These are phyloP conservation scores for Pyrus betulifolia DNA, from an alignment of 306 rosid species.

Conservation along the genomic window DNA sequence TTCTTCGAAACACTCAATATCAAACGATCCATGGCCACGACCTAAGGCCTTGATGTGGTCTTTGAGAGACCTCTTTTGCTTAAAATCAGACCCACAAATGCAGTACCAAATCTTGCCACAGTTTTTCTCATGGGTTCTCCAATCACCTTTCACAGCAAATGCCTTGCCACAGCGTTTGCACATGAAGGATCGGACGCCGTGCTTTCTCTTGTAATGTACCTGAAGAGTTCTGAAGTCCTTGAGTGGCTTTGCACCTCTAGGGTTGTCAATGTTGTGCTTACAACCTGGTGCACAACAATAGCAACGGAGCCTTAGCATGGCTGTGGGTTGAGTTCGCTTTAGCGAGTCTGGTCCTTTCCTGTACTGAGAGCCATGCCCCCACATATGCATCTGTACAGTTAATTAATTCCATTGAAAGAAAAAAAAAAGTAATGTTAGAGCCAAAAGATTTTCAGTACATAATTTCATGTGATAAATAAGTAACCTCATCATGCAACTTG, in stretches of 20 bases:
- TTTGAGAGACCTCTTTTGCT: constrained; percentile 43
- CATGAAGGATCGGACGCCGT: constrained; percentile 73
- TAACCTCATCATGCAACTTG: not conserved
- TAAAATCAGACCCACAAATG: constrained; percentile 83
- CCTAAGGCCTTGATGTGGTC: not conserved
- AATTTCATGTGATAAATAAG: not conserved
- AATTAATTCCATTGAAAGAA: not conserved
- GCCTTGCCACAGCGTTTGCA: constrained; percentile 70
- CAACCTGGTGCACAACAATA: not conserved
- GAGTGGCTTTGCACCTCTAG: constrained; percentile 22
- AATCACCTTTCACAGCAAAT: constrained; percentile 79
- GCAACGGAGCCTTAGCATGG: not conserved
- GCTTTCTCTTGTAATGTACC: constrained; percentile 87
- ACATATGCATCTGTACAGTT: not conserved
- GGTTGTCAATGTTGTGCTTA: not conserved
- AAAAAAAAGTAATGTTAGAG: not conserved
- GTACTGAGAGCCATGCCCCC: not conserved
- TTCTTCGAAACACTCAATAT: not conserved
- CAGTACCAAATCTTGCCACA: constrained; percentile 95
- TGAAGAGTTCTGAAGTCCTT: constrained; percentile 89
- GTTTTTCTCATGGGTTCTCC: constrained; percentile 95
- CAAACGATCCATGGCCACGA: not conserved
- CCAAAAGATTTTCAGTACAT: not conserved
- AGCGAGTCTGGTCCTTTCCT: not conserved
- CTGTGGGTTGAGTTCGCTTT: not conserved